Evolutionary conservation across 805 yeast genomes (phyloP).

Genomic region (Komagataella mondaviorum): DNA sequence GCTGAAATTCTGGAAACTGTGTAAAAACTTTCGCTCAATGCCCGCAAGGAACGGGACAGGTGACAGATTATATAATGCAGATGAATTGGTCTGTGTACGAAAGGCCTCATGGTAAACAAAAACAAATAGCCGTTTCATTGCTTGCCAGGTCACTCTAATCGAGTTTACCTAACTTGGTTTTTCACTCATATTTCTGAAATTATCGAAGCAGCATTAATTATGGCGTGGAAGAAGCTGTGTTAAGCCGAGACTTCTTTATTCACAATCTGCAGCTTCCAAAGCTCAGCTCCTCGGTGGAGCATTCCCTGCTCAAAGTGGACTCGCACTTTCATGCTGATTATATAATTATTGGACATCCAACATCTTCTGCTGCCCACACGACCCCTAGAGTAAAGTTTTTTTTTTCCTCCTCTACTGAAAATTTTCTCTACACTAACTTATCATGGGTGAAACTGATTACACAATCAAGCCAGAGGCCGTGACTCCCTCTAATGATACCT

Average conservation of each 20-base stretch:
- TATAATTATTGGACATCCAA: neutral
- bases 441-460: conserved; percentile 23
- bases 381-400: neutral
- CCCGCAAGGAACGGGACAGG: neutral
- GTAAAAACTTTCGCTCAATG: no score
- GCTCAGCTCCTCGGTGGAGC: no score
- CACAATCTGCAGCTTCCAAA: no score
- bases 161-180: no score
- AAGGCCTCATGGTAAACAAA: neutral
- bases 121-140: neutral
- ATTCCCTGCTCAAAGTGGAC: no score
- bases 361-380: neutral
- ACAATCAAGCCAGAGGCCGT: conserved; percentile 82
- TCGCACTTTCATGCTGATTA: neutral
- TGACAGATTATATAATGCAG: neutral
- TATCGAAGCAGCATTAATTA: no score
- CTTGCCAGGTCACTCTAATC: neutral
- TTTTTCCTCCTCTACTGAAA: neutral
- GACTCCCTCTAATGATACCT: conserved; percentile 71
- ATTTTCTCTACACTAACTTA: neutral
- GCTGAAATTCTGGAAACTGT: no score
- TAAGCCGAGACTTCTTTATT: no score
- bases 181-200: no score
- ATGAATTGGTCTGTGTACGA: neutral
- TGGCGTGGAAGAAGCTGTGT: no score